These are phyloP conservation scores for Syzygium syzygioides DNA, from an alignment of 441 rosid genomes.

Conservation along the genomic window DNA sequence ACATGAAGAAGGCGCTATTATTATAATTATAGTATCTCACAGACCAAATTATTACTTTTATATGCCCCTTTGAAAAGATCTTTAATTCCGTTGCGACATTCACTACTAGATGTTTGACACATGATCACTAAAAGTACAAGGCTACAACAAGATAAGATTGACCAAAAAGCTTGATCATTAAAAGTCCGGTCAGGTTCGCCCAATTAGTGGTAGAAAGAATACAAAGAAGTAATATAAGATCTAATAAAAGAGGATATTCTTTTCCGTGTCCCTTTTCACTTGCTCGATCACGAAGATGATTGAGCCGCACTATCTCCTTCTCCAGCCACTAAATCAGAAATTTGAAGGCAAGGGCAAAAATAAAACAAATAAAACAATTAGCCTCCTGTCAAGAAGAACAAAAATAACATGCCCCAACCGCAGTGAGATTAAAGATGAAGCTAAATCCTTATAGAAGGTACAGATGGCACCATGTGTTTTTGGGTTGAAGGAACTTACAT, in stretches of 20 bases:
- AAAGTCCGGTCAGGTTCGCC: not conserved
- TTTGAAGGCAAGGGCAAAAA: not conserved
- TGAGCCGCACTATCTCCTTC: conserved; percentile 60
- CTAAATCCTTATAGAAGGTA: not conserved
- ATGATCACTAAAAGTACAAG: not conserved
- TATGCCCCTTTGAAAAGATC: not conserved
- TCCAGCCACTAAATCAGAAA: conserved; percentile 54
- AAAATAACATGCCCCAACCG: not conserved
- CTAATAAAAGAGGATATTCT: conserved; percentile 84
- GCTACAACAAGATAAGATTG: not conserved
- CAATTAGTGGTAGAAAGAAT: not conserved
- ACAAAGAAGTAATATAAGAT: not conserved
- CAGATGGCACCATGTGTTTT: not conserved
- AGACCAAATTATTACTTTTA: not conserved
- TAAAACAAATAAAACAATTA: not conserved
- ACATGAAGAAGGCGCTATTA: not conserved
- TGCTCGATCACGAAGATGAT: conserved; percentile 86
- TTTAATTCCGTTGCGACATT: not conserved
- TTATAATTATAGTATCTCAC: not conserved
- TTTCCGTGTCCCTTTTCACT: conserved; percentile 75
- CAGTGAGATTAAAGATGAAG: not conserved
- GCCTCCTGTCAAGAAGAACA: not conserved
- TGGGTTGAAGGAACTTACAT: conserved; percentile 44
- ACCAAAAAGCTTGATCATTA: not conserved
- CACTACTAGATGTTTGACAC: not conserved